These are phyloP conservation scores for Cokeromyces recurvatus DNA, from an alignment of 371 early-diverging fungal genomes.

Conservation along the genomic window DNA sequence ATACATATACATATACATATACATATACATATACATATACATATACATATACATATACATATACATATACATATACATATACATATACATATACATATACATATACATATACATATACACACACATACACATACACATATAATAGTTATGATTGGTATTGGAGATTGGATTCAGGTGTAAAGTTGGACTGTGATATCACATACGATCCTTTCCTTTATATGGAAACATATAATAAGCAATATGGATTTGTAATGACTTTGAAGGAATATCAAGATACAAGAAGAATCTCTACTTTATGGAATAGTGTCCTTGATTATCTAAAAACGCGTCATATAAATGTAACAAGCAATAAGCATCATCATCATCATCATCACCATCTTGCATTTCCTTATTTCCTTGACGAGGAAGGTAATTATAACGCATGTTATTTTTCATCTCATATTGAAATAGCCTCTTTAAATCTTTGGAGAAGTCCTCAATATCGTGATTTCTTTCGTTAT, in stretches of 20 bases:
- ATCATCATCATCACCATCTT: no score
- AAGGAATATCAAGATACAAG: slow-evolving; percentile 77
- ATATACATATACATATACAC: no score
- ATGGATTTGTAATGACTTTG: slow-evolving; percentile 81
- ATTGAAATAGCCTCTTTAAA: slow-evolving; percentile 89
- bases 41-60: no score
- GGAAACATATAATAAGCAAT: slow-evolving; percentile 69
- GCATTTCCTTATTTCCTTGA: slow-evolving; percentile 38
- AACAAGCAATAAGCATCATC: no score
- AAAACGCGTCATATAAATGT: slow-evolving; percentile 27
- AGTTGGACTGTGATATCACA: slow-evolving; percentile 83
- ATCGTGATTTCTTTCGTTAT: slow-evolving; percentile 58
- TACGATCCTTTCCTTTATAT: slow-evolving; percentile 89
- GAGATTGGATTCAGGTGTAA: slow-evolving; percentile 93
- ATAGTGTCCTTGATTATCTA: slow-evolving; percentile 59
- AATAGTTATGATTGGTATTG: slow-evolving; percentile 45
- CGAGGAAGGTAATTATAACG: slow-evolving; percentile 48
- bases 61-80: no score
- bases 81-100: no score
- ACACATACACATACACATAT: no score
- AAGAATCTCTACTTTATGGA: slow-evolving; percentile 87
- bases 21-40: no score
- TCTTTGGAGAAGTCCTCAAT: slow-evolving; percentile 66
- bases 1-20: no score
- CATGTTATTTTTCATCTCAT: slow-evolving; percentile 87